Evolutionary conservation across 108 stramenopile genomes (phyloP), one percentile per base, ranked within the genome.

Genomic region (Epithemia pelagica): DNA sequence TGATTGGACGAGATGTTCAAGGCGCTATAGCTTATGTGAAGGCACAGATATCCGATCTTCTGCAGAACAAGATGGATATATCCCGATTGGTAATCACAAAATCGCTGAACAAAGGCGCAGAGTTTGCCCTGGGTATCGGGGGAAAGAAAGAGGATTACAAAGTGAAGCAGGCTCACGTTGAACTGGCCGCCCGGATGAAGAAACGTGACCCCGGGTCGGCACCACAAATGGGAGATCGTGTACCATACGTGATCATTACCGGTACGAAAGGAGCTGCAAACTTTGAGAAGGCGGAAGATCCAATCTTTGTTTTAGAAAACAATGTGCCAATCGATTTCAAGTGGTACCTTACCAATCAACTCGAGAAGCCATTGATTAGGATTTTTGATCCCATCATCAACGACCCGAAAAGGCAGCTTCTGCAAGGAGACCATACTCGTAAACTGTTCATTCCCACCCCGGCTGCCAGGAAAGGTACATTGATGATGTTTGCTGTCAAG

Each of bases 51-150:
- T 75, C 95, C 1, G 95, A 98, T 77, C 79, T 99, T 28, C 73
- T 99, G 21, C 97, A 98, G 77, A 98, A 98, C 82, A 97, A 96
- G 75, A 92, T 99, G 89, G 99, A 99, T 74, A 99, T 99, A 62
- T 94, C 91, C 7, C 87, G 90, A 28, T 81, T 98, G 61, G 97
- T 99, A 32, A 98, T 99, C 66, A 97, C 99, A 15, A 99, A 99
- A 76, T 91, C 92, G 69, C 81, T 99, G 58, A 97, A 96, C 66
- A 98, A 98, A 82, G 90, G 89, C 32, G 96, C 97, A 8, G 95
- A 96, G 70, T 94, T 87, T 64, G 93, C 93, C 23, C 77, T 94
- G 2, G 93, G 93, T 24, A 75, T 94, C 21, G 90, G 90, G 54
- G 93, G 93, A 37, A 94, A 93, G 69, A 81, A 85, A 59, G 99